These are phyloP conservation scores for Fusarium irregulare DNA, from an alignment of 2,329 filamentous ascomycete species.

Conservation along the genomic window DNA sequence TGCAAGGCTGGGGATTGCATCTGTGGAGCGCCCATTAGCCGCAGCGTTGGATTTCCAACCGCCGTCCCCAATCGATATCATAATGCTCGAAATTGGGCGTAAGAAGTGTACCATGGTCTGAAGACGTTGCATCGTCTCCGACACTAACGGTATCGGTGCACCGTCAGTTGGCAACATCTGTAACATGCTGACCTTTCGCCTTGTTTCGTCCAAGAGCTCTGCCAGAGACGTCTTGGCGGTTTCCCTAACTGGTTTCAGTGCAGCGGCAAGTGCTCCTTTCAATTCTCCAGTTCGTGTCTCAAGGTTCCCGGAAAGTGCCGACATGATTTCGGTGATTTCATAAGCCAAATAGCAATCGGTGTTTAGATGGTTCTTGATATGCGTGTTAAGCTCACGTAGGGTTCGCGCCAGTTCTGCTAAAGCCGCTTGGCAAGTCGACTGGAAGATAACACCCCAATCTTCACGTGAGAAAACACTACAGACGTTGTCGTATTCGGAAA, in stretches of 20 bases:
- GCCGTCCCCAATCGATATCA: constrained; percentile 91
- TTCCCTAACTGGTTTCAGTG: constrained; percentile 88
- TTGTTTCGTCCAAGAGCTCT: constrained; percentile 86
- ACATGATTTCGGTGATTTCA: constrained; percentile 92
- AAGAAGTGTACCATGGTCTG: constrained; percentile 90
- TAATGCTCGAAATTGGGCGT: constrained; percentile 85
- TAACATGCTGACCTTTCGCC: constrained; percentile 73
- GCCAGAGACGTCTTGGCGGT: constrained; percentile 88
- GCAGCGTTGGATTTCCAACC: constrained; percentile 77
- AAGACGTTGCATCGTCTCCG: constrained; percentile 86
- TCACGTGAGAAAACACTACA: constrained; percentile 86
- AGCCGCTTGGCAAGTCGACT: constrained; percentile 80
- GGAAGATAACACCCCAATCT: constrained; percentile 84
- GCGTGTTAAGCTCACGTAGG: constrained; percentile 86
- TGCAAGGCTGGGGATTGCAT: constrained; percentile 75
- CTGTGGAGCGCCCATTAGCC: constrained; percentile 66
- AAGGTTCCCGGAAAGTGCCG: constrained; percentile 79
- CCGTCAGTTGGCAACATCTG: constrained; percentile 81
- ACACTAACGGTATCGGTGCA: constrained; percentile 79
- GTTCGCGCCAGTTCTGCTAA: constrained; percentile 87
- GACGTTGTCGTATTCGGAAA: constrained; percentile 91
- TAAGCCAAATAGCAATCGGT: constrained; percentile 97
- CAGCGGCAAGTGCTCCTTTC: constrained; percentile 83
- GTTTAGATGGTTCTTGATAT: constrained; percentile 85
- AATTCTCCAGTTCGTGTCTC: constrained; percentile 87